Conservation (phyloP, 1,284 basidiomycete species). For the Microbotryomycetes sp. region DNA sequence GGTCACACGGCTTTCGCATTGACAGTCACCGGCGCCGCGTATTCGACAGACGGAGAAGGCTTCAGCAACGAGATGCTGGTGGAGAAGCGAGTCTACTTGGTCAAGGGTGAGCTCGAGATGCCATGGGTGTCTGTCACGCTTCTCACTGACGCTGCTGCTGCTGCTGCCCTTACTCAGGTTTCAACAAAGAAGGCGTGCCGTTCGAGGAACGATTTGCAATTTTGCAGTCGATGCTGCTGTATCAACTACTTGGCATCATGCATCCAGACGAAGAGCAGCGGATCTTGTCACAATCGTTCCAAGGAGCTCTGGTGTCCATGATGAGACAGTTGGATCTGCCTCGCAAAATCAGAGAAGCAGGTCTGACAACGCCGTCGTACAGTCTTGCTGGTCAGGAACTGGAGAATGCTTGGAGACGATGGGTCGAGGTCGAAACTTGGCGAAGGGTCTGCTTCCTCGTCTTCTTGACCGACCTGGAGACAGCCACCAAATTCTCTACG, state of each 20-base stretch:
- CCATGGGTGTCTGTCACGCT: background rate
- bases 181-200: slow-evolving; percentile 11
- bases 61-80: slow-evolving; percentile 32
- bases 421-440: slow-evolving; percentile 30
- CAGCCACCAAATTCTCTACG: slow-evolving; percentile 14
- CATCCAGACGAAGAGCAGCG: slow-evolving; percentile 32
- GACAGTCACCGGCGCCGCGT: slow-evolving; percentile 25
- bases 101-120: slow-evolving; percentile 10
- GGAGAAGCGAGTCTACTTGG: slow-evolving; percentile 31
- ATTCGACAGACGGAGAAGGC: slow-evolving; percentile 18
- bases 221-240: slow-evolving; percentile 27
- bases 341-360: slow-evolving; percentile 2
- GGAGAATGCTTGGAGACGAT: slow-evolving; percentile 21
- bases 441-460: slow-evolving; percentile 27
- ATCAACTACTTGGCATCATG: slow-evolving; percentile 34
- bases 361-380: background rate
- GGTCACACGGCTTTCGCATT: slow-evolving; percentile 26
- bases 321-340: slow-evolving; percentile 21
- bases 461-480: slow-evolving; percentile 32
- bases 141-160: background rate
- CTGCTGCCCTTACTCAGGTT: background rate
- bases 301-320: slow-evolving; percentile 29
- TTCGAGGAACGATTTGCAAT: slow-evolving; percentile 21
- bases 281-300: slow-evolving; percentile 27
- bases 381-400: slow-evolving; percentile 4